Conservation (phyloP, 257 asterid genomes). For the Plectranthus barbatus region DNA sequence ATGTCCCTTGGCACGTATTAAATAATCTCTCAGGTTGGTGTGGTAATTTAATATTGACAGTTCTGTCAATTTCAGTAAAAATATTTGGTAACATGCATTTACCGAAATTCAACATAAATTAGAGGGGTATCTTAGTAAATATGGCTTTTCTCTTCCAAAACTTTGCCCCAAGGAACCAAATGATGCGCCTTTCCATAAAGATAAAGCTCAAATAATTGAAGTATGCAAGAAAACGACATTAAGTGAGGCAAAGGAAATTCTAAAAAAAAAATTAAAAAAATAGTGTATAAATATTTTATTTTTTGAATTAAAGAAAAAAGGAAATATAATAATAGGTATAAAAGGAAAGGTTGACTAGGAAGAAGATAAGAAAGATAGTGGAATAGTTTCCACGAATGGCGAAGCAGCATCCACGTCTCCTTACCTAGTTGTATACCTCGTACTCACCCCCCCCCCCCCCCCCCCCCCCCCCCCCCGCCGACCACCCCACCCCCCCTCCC, state of each 20-base stretch:
- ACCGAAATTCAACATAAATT: too few species aligned
- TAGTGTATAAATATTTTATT: too few species aligned
- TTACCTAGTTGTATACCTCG: conserved; percentile 31
- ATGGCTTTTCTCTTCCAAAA: neutral
- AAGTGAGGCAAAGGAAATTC: neutral
- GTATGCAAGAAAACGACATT: neutral
- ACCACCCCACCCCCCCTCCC: conserved; percentile 22
- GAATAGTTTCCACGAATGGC: conserved; percentile 25
- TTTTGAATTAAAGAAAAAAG: neutral
- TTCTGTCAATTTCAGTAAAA: too few species aligned
- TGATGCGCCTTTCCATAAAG: neutral
- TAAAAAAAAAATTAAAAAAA: neutral
- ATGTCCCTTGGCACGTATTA: too few species aligned
- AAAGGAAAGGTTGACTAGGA: conserved; percentile 30
- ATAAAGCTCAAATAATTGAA: conserved; percentile 12
- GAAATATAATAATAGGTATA: neutral
- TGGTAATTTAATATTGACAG: too few species aligned
- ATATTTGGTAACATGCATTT: too few species aligned
- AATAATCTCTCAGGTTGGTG: too few species aligned
- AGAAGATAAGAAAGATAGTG: neutral
- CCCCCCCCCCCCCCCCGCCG: conserved; percentile 28
- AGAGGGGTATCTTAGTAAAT: neutral
- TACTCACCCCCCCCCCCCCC: conserved; percentile 14
- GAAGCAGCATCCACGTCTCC: conserved; percentile 40
- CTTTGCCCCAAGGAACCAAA: neutral